These are phyloP conservation scores for bread wheat (Triticum aestivum) DNA, from an alignment of 176 grass and related monocot species.

Conservation along the genomic window IWGSC_CS_RefSeq_v2.1 NC_057806.1:617035445-617035944, in stretches of 20 bases:
- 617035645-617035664: background rate
- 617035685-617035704: background rate
- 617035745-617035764: constrained; percentile 1
- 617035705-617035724: background rate
- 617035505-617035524: too few species aligned
- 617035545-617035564: too few species aligned
- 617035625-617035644: background rate
- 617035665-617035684: background rate
- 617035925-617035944: background rate
- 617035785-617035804: background rate
- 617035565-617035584: background rate
- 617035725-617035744: background rate
- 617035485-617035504: too few species aligned
- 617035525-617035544: too few species aligned
- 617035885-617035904: constrained; percentile 16
- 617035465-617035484: too few species aligned
- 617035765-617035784: background rate
- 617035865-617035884: constrained; percentile 1
- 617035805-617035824: background rate
- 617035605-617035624: background rate
- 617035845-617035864: background rate
- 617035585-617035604: background rate
- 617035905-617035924: constrained; percentile 25
- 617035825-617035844: background rate
- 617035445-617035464: too few species aligned